Percentiles rank a stretch among this genome's conserved stretches.
These are phyloP conservation scores for Petunia hybrid DNA, from an alignment of 305 asterid species.

Conservation along the genomic window DNA sequence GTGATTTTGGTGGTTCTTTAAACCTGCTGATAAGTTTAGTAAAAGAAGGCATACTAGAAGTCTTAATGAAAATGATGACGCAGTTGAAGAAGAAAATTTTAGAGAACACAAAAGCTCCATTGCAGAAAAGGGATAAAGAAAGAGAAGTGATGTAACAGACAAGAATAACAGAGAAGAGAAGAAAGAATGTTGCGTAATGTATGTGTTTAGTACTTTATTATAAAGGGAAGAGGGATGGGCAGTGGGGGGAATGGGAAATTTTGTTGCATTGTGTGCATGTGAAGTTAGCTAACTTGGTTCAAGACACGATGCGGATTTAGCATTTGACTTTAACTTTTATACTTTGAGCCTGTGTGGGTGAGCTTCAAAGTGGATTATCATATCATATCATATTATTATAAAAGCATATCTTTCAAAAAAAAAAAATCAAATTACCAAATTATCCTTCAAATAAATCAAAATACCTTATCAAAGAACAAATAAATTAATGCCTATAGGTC, in stretches of 20 bases:
- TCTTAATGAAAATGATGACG: slow-evolving; percentile 31
- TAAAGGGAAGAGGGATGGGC: slow-evolving; percentile 28
- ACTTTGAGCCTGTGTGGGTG: too few relatives aligned
- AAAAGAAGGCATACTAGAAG: slow-evolving; percentile 36
- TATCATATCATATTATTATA: too few relatives aligned
- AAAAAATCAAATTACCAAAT: too few relatives aligned
- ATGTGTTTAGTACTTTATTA: slow-evolving; percentile 8
- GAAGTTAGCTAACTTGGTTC: slow-evolving; percentile 15
- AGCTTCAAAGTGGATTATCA: too few relatives aligned
- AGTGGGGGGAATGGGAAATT: slow-evolving; percentile 34
- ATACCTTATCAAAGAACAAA: too few relatives aligned
- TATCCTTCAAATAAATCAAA: too few relatives aligned
- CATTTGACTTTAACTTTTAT: background rate
- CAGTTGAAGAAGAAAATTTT: slow-evolving; percentile 44
- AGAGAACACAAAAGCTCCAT: slow-evolving; percentile 10
- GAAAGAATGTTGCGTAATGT: slow-evolving; percentile 21
- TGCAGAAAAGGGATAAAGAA: background rate
- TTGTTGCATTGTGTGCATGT: slow-evolving; percentile 31
- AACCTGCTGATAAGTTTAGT: slow-evolving; percentile 41
- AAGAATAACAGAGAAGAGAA: slow-evolving; percentile 13
- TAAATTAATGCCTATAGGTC: too few relatives aligned
- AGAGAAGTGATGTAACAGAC: background rate
- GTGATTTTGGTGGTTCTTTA: slow-evolving; percentile 50
- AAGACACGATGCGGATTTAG: background rate
- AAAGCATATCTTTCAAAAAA: too few relatives aligned